Conservation (phyloP, 2,329 filamentous ascomycete species). For the Metarhizium guizhouense region DNA sequence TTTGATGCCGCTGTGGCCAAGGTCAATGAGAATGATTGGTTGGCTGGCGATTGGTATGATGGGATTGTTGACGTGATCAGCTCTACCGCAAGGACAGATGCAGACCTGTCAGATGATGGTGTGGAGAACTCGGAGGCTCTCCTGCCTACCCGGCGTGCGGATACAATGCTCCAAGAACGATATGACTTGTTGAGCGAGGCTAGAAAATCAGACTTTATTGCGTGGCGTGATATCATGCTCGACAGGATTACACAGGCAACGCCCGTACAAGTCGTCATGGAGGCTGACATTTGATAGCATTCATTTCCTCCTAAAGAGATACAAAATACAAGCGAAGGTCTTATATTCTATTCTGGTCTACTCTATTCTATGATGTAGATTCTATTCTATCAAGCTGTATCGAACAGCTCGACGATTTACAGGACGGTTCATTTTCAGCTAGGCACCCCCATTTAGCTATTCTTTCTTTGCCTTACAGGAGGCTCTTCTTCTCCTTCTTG, state of each 20-base stretch:
- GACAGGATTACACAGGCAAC: constrained; percentile 41
- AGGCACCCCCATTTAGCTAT: too few species aligned
- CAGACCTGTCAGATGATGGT: constrained; percentile 25
- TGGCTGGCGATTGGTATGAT: constrained; percentile 53
- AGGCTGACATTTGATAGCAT: constrained; percentile 20
- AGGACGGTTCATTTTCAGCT: not conserved
- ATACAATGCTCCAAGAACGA: constrained; percentile 68
- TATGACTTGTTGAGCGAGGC: constrained; percentile 63
- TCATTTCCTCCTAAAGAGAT: not conserved
- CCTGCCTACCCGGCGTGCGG: constrained; percentile 38
- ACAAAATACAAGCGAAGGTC: not conserved
- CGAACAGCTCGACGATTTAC: not conserved
- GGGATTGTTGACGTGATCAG: constrained; percentile 47
- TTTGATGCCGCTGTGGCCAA: constrained; percentile 54
- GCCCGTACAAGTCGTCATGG: constrained; percentile 21
- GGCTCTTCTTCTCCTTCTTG: not conserved
- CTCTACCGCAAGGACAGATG: constrained; percentile 23
- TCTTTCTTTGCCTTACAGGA: not conserved
- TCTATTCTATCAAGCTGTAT: too few species aligned
- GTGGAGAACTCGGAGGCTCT: constrained; percentile 19
- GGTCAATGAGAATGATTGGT: constrained; percentile 49
- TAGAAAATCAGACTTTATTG: constrained; percentile 49
- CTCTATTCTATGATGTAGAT: too few species aligned
- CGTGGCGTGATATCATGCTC: constrained; percentile 56
- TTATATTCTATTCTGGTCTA: too few species aligned